These are phyloP conservation scores for Colletotrichum shisoi DNA, from an alignment of 2,329 filamentous ascomycete species.

Conservation along the genomic window DNA sequence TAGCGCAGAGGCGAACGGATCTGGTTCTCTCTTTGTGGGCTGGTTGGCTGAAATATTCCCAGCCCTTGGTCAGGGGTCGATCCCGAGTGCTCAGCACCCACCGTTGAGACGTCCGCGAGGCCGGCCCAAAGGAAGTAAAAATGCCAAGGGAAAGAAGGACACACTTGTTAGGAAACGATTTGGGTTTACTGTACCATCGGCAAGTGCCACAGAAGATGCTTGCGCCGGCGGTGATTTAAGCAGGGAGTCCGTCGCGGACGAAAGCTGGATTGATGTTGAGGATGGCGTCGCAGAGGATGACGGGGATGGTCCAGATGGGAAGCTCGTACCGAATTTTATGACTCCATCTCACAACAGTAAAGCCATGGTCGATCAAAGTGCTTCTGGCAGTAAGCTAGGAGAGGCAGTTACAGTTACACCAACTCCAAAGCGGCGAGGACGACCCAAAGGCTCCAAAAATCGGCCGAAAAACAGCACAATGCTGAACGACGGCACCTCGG, in stretches of 20 bases:
- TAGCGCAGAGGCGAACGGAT: slow-evolving; percentile 64
- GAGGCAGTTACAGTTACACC: slow-evolving; percentile 31
- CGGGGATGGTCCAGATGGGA: neutral
- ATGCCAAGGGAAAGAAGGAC: slow-evolving; percentile 55
- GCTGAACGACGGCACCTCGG: neutral
- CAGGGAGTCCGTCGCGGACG: slow-evolving; percentile 44
- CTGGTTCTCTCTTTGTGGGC: slow-evolving; percentile 65
- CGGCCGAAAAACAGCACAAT: slow-evolving; percentile 16
- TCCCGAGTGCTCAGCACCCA: slow-evolving; percentile 27
- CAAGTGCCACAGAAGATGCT: neutral
- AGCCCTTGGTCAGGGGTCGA: slow-evolving; percentile 44
- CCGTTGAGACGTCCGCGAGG: slow-evolving; percentile 48
- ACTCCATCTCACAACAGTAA: neutral
- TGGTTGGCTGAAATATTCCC: slow-evolving; percentile 72
- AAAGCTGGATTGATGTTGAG: slow-evolving; percentile 58
- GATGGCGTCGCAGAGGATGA: slow-evolving; percentile 48
- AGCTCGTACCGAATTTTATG: neutral
- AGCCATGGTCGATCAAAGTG: neutral
- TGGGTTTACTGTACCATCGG: neutral
- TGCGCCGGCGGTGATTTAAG: neutral
- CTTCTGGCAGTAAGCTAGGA: neutral
- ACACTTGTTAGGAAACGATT: slow-evolving; percentile 12
- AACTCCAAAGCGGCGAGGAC: slow-evolving; percentile 38
- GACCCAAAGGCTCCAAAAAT: slow-evolving; percentile 42
- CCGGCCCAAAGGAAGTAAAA: slow-evolving; percentile 60